phyloP scores from a whole-genome alignment of 805 yeast genomes.

The Candida boleticola region DNA sequence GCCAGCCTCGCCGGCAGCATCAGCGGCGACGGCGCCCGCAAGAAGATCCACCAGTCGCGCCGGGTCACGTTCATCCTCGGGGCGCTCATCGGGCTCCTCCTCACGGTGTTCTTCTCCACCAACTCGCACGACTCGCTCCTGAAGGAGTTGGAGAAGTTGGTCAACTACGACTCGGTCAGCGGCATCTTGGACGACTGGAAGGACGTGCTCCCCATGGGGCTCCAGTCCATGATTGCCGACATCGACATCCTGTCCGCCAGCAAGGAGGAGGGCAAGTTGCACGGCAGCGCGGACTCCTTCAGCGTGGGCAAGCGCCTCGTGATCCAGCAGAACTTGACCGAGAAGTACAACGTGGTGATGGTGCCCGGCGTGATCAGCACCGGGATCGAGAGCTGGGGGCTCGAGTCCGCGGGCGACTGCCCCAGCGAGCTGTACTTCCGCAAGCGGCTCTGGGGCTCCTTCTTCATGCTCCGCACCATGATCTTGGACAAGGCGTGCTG shows the following conservation, averaged over 20 bases:
- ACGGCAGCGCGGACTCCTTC: conserved; percentile 75
- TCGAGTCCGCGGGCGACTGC: conserved; percentile 66
- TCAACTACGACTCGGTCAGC: conserved; percentile 54
- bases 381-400: conserved; percentile 92
- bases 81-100: conserved; percentile 62
- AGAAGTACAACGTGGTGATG: conserved; percentile 80
- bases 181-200: conserved; percentile 71
- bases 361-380: conserved; percentile 97
- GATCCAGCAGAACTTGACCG: conserved; percentile 46
- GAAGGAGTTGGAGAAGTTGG: conserved; percentile 49
- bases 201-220: conserved; percentile 63
- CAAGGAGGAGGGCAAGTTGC: conserved; percentile 22
- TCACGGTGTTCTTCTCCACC: conserved; percentile 58
- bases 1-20: not conserved
- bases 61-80: conserved; percentile 67
- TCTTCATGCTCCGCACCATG: conserved; percentile 92
- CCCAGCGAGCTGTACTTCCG: conserved; percentile 84
- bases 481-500: conserved; percentile 88
- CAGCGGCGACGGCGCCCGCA: not conserved
- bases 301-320: conserved; percentile 75
- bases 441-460: conserved; percentile 94
- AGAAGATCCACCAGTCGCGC: conserved; percentile 45
- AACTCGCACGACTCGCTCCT: conserved; percentile 36
- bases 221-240: conserved; percentile 59
- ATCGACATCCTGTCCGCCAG: conserved; percentile 38